phyloP scores from a whole-genome alignment of 2,329 filamentous ascomycete species.

The Zymoseptoria ardabiliae region DNA sequence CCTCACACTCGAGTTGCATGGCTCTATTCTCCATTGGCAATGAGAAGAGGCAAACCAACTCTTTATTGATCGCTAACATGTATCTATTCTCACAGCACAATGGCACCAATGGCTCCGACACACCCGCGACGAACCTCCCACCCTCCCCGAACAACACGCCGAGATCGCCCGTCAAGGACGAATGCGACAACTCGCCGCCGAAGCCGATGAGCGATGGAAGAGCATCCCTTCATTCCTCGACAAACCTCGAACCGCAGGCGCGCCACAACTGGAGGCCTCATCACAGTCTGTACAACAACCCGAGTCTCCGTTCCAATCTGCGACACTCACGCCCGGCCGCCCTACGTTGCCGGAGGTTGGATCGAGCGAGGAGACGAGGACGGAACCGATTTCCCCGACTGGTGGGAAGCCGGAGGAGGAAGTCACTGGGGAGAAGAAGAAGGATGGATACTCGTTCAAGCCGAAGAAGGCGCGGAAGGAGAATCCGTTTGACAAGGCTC shows the following conservation, averaged over 20 bases:
- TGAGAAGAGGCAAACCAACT: neutral
- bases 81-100: slow-evolving; percentile 42
- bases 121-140: slow-evolving; percentile 49
- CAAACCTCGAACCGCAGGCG: slow-evolving; percentile 40
- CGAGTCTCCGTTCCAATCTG: slow-evolving; percentile 24
- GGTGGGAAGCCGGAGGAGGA: slow-evolving; percentile 25
- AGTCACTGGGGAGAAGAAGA: slow-evolving; percentile 23
- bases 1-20: neutral
- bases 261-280: slow-evolving; percentile 40
- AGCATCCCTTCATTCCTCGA: slow-evolving; percentile 53
- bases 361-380: slow-evolving; percentile 14
- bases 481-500: slow-evolving; percentile 36
- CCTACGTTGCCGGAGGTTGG: slow-evolving; percentile 17
- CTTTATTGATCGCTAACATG: neutral
- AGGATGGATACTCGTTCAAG: neutral
- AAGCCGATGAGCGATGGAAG: slow-evolving; percentile 56
- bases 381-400: slow-evolving; percentile 25
- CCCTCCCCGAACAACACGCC: slow-evolving; percentile 51
- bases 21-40: neutral
- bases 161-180: slow-evolving; percentile 51
- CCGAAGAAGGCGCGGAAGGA: slow-evolving; percentile 9
- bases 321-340: neutral
- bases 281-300: slow-evolving; percentile 28
- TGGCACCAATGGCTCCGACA: slow-evolving; percentile 64
- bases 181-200: slow-evolving; percentile 52